Conservation (phyloP, 2,329 filamentous ascomycete species). For the Colletotrichum orchidophilum region DNA sequence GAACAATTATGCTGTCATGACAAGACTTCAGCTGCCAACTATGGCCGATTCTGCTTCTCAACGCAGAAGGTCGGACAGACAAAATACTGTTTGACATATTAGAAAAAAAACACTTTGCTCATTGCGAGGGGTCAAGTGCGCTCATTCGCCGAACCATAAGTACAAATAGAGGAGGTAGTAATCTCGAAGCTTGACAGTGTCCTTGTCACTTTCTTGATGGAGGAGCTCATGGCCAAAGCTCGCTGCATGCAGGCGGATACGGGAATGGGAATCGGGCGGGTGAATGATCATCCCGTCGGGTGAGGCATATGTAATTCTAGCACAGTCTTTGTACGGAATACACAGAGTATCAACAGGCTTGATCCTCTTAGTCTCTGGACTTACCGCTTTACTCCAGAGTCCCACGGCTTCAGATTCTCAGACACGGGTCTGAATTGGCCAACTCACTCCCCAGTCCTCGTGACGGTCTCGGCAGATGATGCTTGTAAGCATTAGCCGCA, state of each 20-base stretch:
- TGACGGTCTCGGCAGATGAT: conserved; percentile 26
- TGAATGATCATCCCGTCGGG: background rate
- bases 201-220: conserved; percentile 10
- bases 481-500: conserved; percentile 15
- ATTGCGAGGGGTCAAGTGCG: background rate
- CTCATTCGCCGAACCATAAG: background rate
- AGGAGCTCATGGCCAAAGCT: background rate
- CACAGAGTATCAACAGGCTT: background rate
- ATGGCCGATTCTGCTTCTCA: background rate
- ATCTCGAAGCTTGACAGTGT: no score
- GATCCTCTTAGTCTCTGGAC: background rate
- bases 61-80: background rate
- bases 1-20: background rate
- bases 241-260: background rate
- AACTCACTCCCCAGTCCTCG: background rate
- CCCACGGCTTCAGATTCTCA: background rate
- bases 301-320: background rate
- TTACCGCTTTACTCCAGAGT: background rate
- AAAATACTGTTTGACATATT: background rate
- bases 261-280: background rate
- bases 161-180: conserved; percentile 24
- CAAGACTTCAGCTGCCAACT: conserved; percentile 12
- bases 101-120: background rate
- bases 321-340: background rate
- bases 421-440: background rate